Base-by-base conservation (phyloP, 805 yeast genomes). In the Maudiozyma pseudohumilis region DNA sequence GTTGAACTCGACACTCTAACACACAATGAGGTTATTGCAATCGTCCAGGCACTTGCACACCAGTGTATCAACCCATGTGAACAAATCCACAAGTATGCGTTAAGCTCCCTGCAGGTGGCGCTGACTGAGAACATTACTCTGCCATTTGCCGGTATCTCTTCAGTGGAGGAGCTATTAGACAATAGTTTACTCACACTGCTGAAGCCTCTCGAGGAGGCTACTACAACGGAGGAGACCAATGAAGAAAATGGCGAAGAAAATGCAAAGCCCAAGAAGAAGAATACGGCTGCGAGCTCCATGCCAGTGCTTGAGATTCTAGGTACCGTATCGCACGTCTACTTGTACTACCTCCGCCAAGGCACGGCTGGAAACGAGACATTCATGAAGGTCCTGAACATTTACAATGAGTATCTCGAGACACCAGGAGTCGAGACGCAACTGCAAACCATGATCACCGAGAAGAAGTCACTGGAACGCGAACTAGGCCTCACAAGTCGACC, bases 51-150 rank as follows among this genome's bases (percentile, higher is more conserved):
- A 0, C 66, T 87, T 38, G 86, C 92, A 0, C 89, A 82, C 50
- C 96, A 88, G 56, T 83, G 95, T 55, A 71, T 81, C 54, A 87
- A 87, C 50, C 95, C 95, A 15, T 84, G 94, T 55, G 66, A 84
- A 20, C 87, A 83, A 51, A 64, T 87, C 9, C 65, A 95, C 28
- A 59, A 70, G 0, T 74, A 69, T 55, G 88, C 95, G 0, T 59
- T 86, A 29, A 67, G 68, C 16, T 58, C 73, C 0, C 66, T 88
- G 36, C 82, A 81, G 41, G 60, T 32, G 10, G 34, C 77, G 27
- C 39, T 66, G 10, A 45, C 59, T 5, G 52, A 62, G 19, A 50
- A 59, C 9, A 52, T 64, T 5, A 54, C 59, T 4, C 58, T 64
- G 4, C 58, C 65, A 9, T 49, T 58, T 3, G 48, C 57, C 13